phyloP scores from a whole-genome alignment of 202 grass and related monocot genomes.

The Eragrostis tef region DNA sequence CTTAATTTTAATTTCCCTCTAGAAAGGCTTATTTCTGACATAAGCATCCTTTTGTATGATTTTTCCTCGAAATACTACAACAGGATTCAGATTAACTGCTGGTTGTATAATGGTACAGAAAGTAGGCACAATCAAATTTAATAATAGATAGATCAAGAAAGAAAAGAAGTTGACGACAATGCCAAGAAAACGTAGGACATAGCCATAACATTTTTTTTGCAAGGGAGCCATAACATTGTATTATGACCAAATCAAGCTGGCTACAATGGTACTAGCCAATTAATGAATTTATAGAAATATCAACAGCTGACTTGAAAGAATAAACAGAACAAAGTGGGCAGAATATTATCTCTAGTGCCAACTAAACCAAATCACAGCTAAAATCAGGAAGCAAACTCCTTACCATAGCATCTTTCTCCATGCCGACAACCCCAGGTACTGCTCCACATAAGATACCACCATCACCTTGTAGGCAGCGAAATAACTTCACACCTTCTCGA shows the following conservation, averaged over 20 bases:
- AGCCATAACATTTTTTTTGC: conserved; percentile 22
- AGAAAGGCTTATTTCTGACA: not conserved
- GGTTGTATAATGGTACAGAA: not conserved
- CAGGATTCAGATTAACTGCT: conserved; percentile 9
- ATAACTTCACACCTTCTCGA: conserved; percentile 86
- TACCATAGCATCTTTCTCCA: conserved; percentile 96
- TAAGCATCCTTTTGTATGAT: conserved; percentile 14
- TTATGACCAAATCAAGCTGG: conserved; percentile 14
- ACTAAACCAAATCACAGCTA: conserved; percentile 29
- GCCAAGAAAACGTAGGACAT: conserved; percentile 28
- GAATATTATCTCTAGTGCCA: conserved; percentile 2
- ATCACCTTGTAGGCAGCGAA: conserved; percentile 91
- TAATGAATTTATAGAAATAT: not conserved
- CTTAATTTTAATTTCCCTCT: conserved; percentile 25
- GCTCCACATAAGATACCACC: conserved; percentile 91
- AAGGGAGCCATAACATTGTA: conserved; percentile 18
- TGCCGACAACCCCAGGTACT: conserved; percentile 82
- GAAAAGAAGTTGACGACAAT: not conserved
- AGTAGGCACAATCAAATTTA: conserved; percentile 13
- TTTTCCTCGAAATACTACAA: not conserved
- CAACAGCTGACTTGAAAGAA: conserved; percentile 10
- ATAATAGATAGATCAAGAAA: not conserved
- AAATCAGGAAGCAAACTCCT: conserved; percentile 46
- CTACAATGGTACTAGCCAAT: not conserved
- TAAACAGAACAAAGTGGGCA: conserved; percentile 6